A percentile compares a stretch with the other conserved stretches of the same genome.
These are phyloP conservation scores for Potentilla sterilis DNA, from an alignment of 306 rosid genomes.

Conservation along the genomic window DNA sequence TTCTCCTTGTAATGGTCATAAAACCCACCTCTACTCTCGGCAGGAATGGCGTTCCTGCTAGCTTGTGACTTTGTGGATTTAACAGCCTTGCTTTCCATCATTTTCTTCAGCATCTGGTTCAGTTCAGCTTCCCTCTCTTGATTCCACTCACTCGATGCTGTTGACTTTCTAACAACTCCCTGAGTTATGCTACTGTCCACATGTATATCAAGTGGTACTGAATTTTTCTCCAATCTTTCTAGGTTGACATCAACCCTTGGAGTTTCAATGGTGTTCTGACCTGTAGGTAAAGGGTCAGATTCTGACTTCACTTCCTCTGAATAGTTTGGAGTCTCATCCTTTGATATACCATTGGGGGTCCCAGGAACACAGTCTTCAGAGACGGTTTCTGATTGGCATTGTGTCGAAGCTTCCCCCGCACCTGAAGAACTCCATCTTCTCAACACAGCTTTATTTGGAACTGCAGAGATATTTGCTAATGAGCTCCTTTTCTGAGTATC, in stretches of 20 bases:
- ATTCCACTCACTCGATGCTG: conserved; percentile 75
- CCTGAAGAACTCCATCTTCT: conserved; percentile 97
- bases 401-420: conserved; percentile 63
- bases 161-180: conserved; percentile 41
- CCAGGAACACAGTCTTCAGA: conserved; percentile 45
- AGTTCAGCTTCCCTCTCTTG: conserved; percentile 72
- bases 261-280: conserved; percentile 37
- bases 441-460: conserved; percentile 79
- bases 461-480: conserved; percentile 47
- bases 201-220: conserved; percentile 36
- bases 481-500: conserved; percentile 67
- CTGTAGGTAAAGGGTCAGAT: conserved; percentile 41
- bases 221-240: conserved; percentile 42
- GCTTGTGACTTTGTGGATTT: conserved; percentile 58
- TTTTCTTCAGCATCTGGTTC: conserved; percentile 78
- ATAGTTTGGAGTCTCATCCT: conserved; percentile 32
- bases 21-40: conserved; percentile 73
- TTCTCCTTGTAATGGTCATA: conserved; percentile 80
- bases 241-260: conserved; percentile 35
- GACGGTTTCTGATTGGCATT: conserved; percentile 46
- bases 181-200: conserved; percentile 36
- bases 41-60: conserved; percentile 46
- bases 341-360: conserved; percentile 37
- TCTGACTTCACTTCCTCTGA: conserved; percentile 37
- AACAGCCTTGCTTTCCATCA: conserved; percentile 66